Evolutionary conservation across 345 rosid species (phyloP).

Genomic region (Kandelia obovata): DNA sequence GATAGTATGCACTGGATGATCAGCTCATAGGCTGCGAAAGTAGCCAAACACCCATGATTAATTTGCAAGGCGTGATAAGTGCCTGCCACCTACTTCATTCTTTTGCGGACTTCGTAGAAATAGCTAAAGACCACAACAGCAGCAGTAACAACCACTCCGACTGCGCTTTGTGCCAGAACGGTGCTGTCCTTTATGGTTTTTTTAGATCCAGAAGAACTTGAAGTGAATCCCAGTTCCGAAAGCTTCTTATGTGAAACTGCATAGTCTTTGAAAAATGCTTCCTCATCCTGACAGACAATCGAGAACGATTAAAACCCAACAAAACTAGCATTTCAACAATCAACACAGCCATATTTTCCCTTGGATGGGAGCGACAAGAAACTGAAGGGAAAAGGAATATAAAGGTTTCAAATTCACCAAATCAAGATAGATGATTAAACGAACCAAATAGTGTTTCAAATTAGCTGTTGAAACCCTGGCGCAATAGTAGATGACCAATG

Average conservation of each 20-base stretch:
- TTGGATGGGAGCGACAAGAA: no score
- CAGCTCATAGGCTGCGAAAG: slow-evolving; percentile 12
- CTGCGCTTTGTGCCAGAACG: slow-evolving; percentile 68
- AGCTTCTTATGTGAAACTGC: slow-evolving; percentile 81
- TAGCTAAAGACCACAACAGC: slow-evolving; percentile 79
- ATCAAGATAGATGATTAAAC: no score
- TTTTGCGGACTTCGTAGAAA: slow-evolving; percentile 70
- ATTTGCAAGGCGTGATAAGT: background rate
- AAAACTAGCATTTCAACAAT: no score
- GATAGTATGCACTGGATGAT: background rate
- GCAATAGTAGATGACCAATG: no score
- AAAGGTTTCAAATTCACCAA: no score
- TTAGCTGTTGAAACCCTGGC: background rate
- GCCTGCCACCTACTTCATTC: slow-evolving; percentile 38
- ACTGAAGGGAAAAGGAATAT: no score
- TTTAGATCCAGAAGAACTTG: slow-evolving; percentile 41
- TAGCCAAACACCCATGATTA: background rate
- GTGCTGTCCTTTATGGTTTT: slow-evolving; percentile 42
- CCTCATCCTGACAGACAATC: slow-evolving; percentile 64
- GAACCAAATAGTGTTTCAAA: no score
- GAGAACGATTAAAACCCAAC: no score
- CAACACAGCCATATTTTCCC: no score
- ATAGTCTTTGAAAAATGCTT: slow-evolving; percentile 72
- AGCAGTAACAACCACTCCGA: slow-evolving; percentile 76
- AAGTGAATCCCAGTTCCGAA: slow-evolving; percentile 77